Evolutionary conservation across 2,329 filamentous ascomycete genomes (phyloP).

Genomic region (Colletotrichum ledebouriae): DNA sequence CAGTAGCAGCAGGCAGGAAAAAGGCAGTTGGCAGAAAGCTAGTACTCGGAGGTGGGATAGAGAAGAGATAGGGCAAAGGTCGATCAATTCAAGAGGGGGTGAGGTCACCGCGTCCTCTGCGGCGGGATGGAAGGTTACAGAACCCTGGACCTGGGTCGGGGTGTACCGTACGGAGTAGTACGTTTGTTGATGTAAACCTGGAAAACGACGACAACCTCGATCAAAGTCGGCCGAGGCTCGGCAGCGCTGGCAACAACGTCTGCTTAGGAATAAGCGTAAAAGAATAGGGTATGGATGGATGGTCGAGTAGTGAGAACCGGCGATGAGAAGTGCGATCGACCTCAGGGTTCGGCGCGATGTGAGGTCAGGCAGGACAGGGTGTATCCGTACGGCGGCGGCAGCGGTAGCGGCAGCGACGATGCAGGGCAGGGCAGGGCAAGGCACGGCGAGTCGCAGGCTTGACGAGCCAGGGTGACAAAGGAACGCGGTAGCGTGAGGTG

Average conservation of each 20-base stretch:
- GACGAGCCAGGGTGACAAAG: conserved; percentile 2
- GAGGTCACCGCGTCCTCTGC: conserved; percentile 10
- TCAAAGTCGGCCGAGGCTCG: conserved; percentile 21
- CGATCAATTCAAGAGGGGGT: conserved; percentile 21
- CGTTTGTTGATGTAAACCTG: neutral
- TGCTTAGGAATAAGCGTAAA: neutral
- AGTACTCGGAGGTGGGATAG: conserved; percentile 1
- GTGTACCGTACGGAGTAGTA: neutral
- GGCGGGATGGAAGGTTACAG: conserved; percentile 25
- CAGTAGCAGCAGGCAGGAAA: neutral
- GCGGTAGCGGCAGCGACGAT: conserved; percentile 6
- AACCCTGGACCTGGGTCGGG: conserved; percentile 22
- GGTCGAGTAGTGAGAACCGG: conserved; percentile 2
- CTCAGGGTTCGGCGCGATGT: conserved; percentile 21
- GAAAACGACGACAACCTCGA: neutral
- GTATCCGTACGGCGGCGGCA: too few relatives aligned
- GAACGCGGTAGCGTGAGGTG: conserved; percentile 6
- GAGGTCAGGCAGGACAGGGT: conserved; percentile 16
- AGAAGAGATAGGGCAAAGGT: conserved; percentile 10
- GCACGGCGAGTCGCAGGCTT: neutral
- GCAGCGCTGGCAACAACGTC: neutral
- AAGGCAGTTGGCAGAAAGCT: conserved; percentile 25
- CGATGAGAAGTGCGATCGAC: conserved; percentile 14
- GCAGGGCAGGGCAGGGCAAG: conserved; percentile 18
- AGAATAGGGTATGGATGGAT: neutral